Base-by-base conservation (phyloP, 169 alveolate genomes). In the Cyclospora cayetanensis region DNA sequence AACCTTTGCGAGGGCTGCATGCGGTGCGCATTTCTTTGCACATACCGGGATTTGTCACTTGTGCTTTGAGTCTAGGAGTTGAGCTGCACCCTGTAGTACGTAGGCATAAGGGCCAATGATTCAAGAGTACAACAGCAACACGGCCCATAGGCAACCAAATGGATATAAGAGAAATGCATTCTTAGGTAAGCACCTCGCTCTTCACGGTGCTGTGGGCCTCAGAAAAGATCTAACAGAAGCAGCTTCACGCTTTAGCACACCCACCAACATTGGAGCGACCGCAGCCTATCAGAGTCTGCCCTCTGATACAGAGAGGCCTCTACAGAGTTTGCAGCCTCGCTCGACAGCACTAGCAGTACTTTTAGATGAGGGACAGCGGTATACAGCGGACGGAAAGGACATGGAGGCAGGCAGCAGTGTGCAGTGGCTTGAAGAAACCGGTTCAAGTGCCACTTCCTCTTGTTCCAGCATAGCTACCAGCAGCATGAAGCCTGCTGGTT, bases 321-420 rank as follows among this genome's bases (percentile, higher is more conserved):
- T 70, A 55, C 83, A 70, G 53, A 55, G 39, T 29, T 55, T 70
- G 55, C 83, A 35, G 83, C 72, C 15, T n/a, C 72, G n/a, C 1
- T 31, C 72, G 5, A n/a, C 72, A 60, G 31, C 31, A 60, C 35
- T 31, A 1, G 72, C n/a, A 1, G 72, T 31, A 60, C 12, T 31
- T 20, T n/a, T 31, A 60, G 72, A n/a, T 1, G 34, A 60, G 72
- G 35, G 7, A 9, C 72, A 20, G 72, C 72, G 5, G 27, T 12
- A 60, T n/a, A n/a, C n/a, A n/a, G n/a, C n/a, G 18, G 35, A 37
- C 2, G 83, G 15, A 11, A 27, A 12, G 39, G 50, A 70, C 4
- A 29, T 70, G 18, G 83, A 70, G 55, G 53, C 83, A 7, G 4
- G 34, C 83, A 34, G 83, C 83, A 70, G 83, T 55, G 83, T n/a